Percentiles rank a stretch among this genome's conserved stretches.
phyloP scores from a whole-genome alignment of 2,329 filamentous ascomycete species.

The Fusarium hostae region DNA sequence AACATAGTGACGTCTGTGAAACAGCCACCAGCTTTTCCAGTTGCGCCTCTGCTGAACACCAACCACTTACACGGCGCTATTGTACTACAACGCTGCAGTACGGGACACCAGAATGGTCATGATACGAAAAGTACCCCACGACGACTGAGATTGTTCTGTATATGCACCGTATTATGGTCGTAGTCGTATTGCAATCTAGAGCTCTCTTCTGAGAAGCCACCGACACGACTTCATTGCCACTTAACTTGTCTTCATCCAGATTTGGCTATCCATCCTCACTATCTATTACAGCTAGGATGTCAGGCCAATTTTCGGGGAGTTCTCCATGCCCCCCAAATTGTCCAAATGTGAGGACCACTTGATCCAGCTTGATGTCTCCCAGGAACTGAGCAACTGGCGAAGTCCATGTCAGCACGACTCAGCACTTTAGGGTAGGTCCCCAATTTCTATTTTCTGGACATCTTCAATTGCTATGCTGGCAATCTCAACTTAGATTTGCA shows the following conservation, averaged over 20 bases:
- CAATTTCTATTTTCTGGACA: not conserved
- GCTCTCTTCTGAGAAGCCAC: not conserved
- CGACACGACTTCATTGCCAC: not conserved
- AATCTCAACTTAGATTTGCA: not conserved
- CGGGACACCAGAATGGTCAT: not conserved
- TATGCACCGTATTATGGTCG: not conserved
- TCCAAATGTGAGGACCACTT: not conserved
- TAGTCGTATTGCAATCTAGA: not conserved
- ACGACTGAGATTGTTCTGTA: not conserved
- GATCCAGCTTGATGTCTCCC: not conserved
- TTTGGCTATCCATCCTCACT: not conserved
- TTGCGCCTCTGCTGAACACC: not conserved
- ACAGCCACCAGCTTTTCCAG: not conserved
- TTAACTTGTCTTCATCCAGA: not conserved
- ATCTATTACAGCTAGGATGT: not conserved
- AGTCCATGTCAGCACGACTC: not conserved
- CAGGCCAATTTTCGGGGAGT: not conserved
- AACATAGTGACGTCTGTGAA: conserved; percentile 35
- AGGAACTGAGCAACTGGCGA: not conserved
- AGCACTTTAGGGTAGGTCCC: not conserved
- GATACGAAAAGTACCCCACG: not conserved
- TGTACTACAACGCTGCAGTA: not conserved
- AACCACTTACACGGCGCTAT: not conserved
- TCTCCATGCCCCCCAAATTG: not conserved
- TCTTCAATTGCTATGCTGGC: not conserved